phyloP scores from a whole-genome alignment of 2,329 filamentous ascomycete species.

The Neofusicoccum cordaticola region DNA sequence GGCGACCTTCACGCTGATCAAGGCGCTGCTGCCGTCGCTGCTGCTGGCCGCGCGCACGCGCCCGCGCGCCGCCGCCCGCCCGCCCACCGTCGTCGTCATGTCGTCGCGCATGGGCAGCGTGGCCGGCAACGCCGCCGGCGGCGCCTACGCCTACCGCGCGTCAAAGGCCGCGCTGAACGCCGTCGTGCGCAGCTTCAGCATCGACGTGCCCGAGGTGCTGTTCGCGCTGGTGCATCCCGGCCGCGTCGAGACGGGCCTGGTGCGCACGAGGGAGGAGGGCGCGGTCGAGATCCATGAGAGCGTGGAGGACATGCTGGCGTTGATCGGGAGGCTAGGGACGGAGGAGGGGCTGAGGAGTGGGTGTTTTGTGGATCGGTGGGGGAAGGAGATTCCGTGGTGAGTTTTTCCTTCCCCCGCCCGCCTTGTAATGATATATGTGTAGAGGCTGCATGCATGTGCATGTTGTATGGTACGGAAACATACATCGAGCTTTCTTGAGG shows the following conservation, averaged over 20 bases:
- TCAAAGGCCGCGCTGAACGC: conserved; percentile 49
- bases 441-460: background rate
- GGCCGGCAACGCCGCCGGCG: conserved; percentile 38
- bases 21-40: conserved; percentile 34
- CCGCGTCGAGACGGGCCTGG: conserved; percentile 45
- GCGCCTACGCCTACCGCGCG: conserved; percentile 48
- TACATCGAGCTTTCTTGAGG: too few relatives aligned
- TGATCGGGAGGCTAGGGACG: conserved; percentile 35
- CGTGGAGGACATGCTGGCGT: conserved; percentile 35
- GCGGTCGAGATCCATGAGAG: conserved; percentile 44
- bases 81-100: conserved; percentile 41
- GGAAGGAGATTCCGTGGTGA: conserved; percentile 42
- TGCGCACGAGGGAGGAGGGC: conserved; percentile 45
- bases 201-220: conserved; percentile 43
- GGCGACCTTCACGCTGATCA: conserved; percentile 42
- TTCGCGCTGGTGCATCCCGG: conserved; percentile 47
- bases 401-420: background rate
- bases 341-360: conserved; percentile 31
- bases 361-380: conserved; percentile 45
- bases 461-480: too few relatives aligned
- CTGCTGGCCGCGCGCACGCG: too few relatives aligned
- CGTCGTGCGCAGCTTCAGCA: conserved; percentile 42
- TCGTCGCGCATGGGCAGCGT: conserved; percentile 47
- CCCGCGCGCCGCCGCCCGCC: too few relatives aligned
- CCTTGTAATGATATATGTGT: background rate